Base-by-base conservation (phyloP, 2,329 filamentous ascomycete genomes). In the Calonectria leucothoes region DNA sequence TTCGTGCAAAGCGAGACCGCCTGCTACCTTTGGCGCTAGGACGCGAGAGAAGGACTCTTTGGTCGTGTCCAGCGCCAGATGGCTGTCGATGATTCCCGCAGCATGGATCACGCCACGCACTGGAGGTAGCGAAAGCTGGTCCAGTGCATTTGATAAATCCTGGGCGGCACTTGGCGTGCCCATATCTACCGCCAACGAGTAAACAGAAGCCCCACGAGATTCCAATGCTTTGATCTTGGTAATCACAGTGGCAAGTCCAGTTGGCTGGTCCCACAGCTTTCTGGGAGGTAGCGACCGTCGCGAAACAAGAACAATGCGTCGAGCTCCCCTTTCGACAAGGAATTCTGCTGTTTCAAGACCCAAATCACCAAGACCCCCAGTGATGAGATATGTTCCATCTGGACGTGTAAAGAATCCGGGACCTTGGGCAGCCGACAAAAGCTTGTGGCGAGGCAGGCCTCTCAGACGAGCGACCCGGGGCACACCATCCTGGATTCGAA, bases 381-480 rank as follows among this genome's bases (percentile, higher is more conserved):
- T 64, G 10, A 92, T 91, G 67, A 97, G 93, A 1, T 93, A 95
- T 1, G 91, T 88, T 92, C 96, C 95, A 83, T 61, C 55, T 4
- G 33, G 14, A 10, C 55, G 33, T 5, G 35, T 29, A 23, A 61
- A 61, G 4, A 61, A 61, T 15, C 37, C 37, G 3, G 55, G 55
- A 0, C 55, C 55, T 27, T 61, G 33, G 12, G 55, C 33, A 39
- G 55, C 55, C 8, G 55, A 39, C 17, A 39, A 23, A 37, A 61
- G 55, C 23, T 39, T 61, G 35, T 61, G 14, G 4, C 55, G 55
- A 39, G 55, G 55, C 6, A 61, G n/a, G n/a, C 55, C n/a, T 39
- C 55, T 23, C 3, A 61, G 11, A 23, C 55, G 55, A 2, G 55
- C 55, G 17, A 61, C 33, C 14, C 55, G 23, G 2, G 55, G 33